Base-by-base conservation (phyloP, 2,329 filamentous ascomycete species). In the Calonectria leucothoes region DNA sequence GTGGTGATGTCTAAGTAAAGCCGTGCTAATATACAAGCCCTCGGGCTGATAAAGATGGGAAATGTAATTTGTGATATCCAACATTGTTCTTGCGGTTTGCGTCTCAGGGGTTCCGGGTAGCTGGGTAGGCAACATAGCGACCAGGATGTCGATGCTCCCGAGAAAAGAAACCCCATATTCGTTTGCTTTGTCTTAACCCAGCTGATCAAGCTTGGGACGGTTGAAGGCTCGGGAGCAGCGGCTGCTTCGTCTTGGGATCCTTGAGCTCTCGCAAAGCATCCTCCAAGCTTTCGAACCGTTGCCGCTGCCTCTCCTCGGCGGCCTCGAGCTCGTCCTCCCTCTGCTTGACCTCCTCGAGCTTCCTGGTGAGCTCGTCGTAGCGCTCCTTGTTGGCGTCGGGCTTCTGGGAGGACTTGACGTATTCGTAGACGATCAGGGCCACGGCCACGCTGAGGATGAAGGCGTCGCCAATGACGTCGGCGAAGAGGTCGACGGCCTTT, bases 401-500 rank as follows among this genome's bases (percentile, higher is more conserved):
- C 82, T 93, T 93, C 77, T 87, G 85, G n/a, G 88, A 86, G 10
- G 89, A 85, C 76, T 87, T 89, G 82, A 90, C 89, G 75, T 90
- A 92, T 83, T 93, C 91, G 81, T 91, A 93, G 42, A 92, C 83
- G 70, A 93, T 88, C 64, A 93, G 81, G 25, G 82, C 87, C 17
- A 86, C 85, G 8, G 91, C 91, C 31, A 93, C 91, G 7, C 87
- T 80, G 25, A 93, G 86, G 73, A 93, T 93, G 79, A 93, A 93
- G 20, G 86, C 84, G 76, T 93, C 91, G 49, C 91, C 91, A 64
- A 91, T 84, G 20, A 93, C 91, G 78, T 93, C 91, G 51, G 91
- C 92, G 77, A 93, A 93, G 10, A 93, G 83, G 78, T 93, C 91
- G 14, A 93, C 91, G 11, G 91, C 91, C 82, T 93, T 93, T 20